These are phyloP conservation scores for Suillus variegatus DNA, from an alignment of 768 basidiomycete genomes.

Conservation along the genomic window DNA sequence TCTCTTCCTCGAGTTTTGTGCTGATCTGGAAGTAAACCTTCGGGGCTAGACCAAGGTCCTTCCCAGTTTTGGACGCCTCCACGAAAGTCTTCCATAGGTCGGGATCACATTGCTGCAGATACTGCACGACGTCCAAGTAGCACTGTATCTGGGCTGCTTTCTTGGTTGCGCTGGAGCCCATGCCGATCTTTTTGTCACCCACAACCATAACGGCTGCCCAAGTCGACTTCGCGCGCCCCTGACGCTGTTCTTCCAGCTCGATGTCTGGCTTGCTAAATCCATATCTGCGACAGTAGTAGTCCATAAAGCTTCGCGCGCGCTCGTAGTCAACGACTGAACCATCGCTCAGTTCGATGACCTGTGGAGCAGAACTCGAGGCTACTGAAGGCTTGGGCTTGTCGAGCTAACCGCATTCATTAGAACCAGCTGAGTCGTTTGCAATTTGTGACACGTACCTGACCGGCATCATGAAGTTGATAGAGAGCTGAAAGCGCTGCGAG, in stretches of 20 bases:
- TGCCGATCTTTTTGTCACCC: constrained; percentile 76
- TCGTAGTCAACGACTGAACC: constrained; percentile 66
- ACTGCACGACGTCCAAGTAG: constrained; percentile 86
- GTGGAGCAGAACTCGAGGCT: constrained; percentile 9
- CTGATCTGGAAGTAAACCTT: constrained; percentile 68
- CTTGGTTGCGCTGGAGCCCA: constrained; percentile 70
- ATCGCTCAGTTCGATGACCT: constrained; percentile 53
- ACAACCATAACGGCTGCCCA: constrained; percentile 84
- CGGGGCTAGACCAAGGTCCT: constrained; percentile 71
- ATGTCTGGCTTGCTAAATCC: constrained; percentile 75
- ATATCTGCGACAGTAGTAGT: constrained; percentile 87
- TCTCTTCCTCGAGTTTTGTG: constrained; percentile 61
- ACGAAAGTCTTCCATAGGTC: constrained; percentile 77
- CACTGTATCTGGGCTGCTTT: constrained; percentile 70
- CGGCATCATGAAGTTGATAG: constrained; percentile 64
- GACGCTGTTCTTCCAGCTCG: constrained; percentile 43
- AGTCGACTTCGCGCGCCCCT: constrained; percentile 20
- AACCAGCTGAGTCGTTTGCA: background rate
- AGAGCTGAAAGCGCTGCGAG: constrained; percentile 77
- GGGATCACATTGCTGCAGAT: constrained; percentile 83
- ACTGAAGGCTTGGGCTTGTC: constrained; percentile 29
- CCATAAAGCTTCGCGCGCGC: constrained; percentile 87
- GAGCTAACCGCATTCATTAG: constrained; percentile 22
- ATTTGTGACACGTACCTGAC: constrained; percentile 54
- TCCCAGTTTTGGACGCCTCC: constrained; percentile 59